A percentile compares a stretch with the other conserved stretches of the same genome.
Evolutionary conservation across 805 yeast species (phyloP).

Genomic region (Candida silvicultrix): DNA sequence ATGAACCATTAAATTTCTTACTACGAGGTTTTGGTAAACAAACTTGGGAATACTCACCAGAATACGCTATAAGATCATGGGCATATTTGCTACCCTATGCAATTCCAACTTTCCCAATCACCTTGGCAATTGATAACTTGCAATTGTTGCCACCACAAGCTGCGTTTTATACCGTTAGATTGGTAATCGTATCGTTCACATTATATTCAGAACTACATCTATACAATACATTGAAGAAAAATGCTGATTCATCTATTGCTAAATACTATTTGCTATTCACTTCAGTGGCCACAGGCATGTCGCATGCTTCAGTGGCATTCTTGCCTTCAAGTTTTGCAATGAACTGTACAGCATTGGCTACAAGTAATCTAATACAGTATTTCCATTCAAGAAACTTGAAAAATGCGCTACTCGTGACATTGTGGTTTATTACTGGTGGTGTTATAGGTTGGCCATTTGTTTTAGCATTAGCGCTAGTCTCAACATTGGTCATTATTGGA

Average conservation of each 20-base stretch:
- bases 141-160: slow-evolving; percentile 14
- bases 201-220: slow-evolving; percentile 49
- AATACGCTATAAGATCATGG: slow-evolving; percentile 82
- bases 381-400: slow-evolving; percentile 16
- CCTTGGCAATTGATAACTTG: slow-evolving; percentile 8
- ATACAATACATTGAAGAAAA: slow-evolving; percentile 32
- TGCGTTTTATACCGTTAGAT: slow-evolving; percentile 50
- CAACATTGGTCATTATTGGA: slow-evolving; percentile 32
- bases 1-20: slow-evolving; percentile 86
- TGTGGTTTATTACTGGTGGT: slow-evolving; percentile 59
- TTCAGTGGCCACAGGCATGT: slow-evolving; percentile 70
- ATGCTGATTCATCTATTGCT: slow-evolving; percentile 25
- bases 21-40: slow-evolving; percentile 83
- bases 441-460: slow-evolving; percentile 91
- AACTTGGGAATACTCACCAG: slow-evolving; percentile 96
- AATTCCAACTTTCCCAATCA: slow-evolving; percentile 17
- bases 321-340: slow-evolving; percentile 79
- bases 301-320: slow-evolving; percentile 81
- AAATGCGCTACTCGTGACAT: slow-evolving; percentile 25
- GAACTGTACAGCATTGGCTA: slow-evolving; percentile 40
- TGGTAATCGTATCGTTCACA: slow-evolving; percentile 33
- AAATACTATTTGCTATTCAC: slow-evolving; percentile 59
- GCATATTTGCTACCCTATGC: slow-evolving; percentile 51
- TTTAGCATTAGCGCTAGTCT: slow-evolving; percentile 56
- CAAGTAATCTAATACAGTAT: slow-evolving; percentile 31